A percentile compares a stretch with the other conserved stretches of the same genome.
Conservation (phyloP, 2,329 filamentous ascomycete species). For the Fusarium miscanthi region DNA sequence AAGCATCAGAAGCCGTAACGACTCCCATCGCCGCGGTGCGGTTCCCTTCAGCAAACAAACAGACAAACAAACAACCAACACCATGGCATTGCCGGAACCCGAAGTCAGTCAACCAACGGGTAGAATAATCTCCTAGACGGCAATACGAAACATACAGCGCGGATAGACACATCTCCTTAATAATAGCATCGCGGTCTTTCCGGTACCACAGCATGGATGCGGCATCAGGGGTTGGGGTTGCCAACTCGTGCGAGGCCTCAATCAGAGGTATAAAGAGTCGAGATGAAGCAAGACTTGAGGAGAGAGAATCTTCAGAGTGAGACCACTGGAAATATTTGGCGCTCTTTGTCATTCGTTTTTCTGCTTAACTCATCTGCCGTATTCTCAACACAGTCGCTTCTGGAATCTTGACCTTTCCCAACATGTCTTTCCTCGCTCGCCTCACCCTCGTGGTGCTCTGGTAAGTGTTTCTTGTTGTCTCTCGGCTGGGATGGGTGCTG, state of each 20-base stretch:
- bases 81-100: constrained; percentile 4
- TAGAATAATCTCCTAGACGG: constrained; percentile 19
- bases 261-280: constrained; percentile 43
- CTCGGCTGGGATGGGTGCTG: background rate
- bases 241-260: constrained; percentile 36
- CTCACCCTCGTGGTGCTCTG: constrained; percentile 46
- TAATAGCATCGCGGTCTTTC: constrained; percentile 8
- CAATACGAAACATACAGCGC: constrained; percentile 26
- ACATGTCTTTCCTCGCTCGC: constrained; percentile 37
- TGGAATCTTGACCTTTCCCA: constrained; percentile 21
- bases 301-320: constrained; percentile 25
- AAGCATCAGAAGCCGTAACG: constrained; percentile 2
- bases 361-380: background rate
- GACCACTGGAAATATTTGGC: constrained; percentile 22
- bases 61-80: background rate
- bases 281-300: constrained; percentile 15
- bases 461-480: constrained; percentile 30
- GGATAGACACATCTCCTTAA: constrained; percentile 25
- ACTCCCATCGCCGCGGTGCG: background rate
- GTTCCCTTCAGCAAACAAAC: background rate
- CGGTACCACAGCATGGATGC: constrained; percentile 39
- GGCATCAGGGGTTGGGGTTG: constrained; percentile 12
- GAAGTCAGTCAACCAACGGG: background rate
- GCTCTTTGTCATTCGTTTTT: constrained; percentile 43
- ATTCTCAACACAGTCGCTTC: constrained; percentile 21